Evolutionary conservation across 2,329 filamentous ascomycete species (phyloP).

Genomic region (Coniella lustricola): DNA sequence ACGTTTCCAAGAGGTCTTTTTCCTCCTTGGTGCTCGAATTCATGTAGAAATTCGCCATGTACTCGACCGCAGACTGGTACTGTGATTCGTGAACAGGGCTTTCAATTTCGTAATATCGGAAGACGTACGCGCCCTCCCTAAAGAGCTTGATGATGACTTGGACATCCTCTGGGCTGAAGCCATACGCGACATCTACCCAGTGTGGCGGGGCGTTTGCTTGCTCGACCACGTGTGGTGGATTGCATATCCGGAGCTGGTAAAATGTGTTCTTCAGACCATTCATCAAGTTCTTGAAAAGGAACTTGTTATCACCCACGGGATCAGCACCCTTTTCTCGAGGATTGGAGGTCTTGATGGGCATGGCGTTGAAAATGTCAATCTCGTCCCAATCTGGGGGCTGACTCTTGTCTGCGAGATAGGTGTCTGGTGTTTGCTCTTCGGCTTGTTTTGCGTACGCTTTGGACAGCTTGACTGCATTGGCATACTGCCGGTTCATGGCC

Average conservation of each 20-base stretch:
- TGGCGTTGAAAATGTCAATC: constrained; percentile 93
- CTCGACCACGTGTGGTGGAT: constrained; percentile 67
- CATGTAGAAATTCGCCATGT: constrained; percentile 92
- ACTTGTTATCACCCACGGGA: constrained; percentile 94
- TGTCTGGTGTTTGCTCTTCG: constrained; percentile 56
- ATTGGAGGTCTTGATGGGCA: constrained; percentile 92
- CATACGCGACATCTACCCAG: constrained; percentile 92
- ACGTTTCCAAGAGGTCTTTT: constrained; percentile 93
- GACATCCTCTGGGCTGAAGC: constrained; percentile 95
- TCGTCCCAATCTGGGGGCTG: constrained; percentile 90
- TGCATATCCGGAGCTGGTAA: constrained; percentile 87
- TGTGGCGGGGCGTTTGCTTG: constrained; percentile 72
- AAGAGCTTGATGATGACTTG: constrained; percentile 95
- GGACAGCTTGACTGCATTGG: constrained; percentile 89
- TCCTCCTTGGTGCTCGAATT: constrained; percentile 91
- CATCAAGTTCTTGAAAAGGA: constrained; percentile 92
- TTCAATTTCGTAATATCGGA: constrained; percentile 92
- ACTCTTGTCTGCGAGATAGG: constrained; percentile 77
- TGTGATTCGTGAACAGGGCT: constrained; percentile 65
- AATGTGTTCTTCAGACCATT: constrained; percentile 95
- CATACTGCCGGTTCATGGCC: constrained; percentile 93
- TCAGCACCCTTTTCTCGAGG: constrained; percentile 82
- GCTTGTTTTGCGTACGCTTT: constrained; percentile 67
- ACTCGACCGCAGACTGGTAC: constrained; percentile 77
- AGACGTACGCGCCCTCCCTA: constrained; percentile 90